Percentiles rank a stretch among this genome's conserved stretches.
These are phyloP conservation scores for Picochlorum sp. DNA, from an alignment of 139 green algal genomes.

Conservation along the genomic window DNA sequence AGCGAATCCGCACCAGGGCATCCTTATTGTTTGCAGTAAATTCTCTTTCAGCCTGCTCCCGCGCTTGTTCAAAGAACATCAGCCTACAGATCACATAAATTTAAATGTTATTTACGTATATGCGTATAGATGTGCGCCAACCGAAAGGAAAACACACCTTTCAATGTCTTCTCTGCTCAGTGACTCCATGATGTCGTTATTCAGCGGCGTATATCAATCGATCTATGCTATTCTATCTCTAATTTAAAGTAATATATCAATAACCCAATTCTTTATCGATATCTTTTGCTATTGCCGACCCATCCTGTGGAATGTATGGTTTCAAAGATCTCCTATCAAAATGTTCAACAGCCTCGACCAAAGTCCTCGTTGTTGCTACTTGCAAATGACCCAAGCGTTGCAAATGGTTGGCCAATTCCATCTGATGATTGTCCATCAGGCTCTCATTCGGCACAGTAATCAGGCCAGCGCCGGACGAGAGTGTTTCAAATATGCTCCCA, in stretches of 20 bases:
- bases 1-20: constrained; percentile 46
- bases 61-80: constrained; percentile 89
- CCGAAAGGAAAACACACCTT: constrained; percentile 5
- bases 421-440: constrained; percentile 85
- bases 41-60: constrained; percentile 62
- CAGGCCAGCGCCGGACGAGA: constrained; percentile 43
- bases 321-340: constrained; percentile 27
- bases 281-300: constrained; percentile 30
- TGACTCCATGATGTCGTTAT: constrained; percentile 16
- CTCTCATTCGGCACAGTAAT: constrained; percentile 72
- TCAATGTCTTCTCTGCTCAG: constrained; percentile 29
- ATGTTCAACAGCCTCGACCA: constrained; percentile 30
- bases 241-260: not conserved
- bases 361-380: constrained; percentile 28
- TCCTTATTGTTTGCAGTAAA: constrained; percentile 72
- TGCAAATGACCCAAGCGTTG: constrained; percentile 38
- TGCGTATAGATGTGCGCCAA: not conserved
- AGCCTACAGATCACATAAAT: constrained; percentile 38
- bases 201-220: no score
- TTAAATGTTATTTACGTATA: not conserved
- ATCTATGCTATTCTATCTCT: not conserved
- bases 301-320: constrained; percentile 36
- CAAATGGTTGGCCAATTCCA: constrained; percentile 55
- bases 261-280: not conserved
- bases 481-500: constrained; percentile 75